A percentile compares a stretch with the other conserved stretches of the same genome.
These are phyloP conservation scores for Tulasnella sp. DNA, from an alignment of 768 basidiomycete genomes.

Conservation along the genomic window DNA sequence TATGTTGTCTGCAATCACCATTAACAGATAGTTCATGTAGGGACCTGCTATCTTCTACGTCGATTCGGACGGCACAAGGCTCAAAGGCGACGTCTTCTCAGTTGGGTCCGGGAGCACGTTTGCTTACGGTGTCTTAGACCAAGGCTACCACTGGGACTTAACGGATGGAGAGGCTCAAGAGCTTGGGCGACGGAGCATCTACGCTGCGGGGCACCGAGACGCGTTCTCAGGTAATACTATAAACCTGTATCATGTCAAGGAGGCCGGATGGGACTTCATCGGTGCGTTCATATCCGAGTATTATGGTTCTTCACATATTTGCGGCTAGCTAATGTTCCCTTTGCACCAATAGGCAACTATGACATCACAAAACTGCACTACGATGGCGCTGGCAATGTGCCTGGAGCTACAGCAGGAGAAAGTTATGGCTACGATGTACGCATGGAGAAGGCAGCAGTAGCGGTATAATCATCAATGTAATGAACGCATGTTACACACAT, in stretches of 20 bases:
- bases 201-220: conserved; percentile 93
- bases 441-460: conserved; percentile 1
- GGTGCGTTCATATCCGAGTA: conserved; percentile 39
- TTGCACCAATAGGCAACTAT: conserved; percentile 59
- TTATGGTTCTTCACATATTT: conserved; percentile 16
- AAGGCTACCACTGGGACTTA: conserved; percentile 88
- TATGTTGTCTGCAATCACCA: not conserved
- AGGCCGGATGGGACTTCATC: conserved; percentile 93
- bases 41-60: conserved; percentile 95
- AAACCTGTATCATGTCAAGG: conserved; percentile 92
- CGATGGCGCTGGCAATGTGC: conserved; percentile 64
- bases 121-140: conserved; percentile 97
- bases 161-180: conserved; percentile 90
- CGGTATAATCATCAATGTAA: not conserved
- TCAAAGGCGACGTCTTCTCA: conserved; percentile 96
- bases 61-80: conserved; percentile 89
- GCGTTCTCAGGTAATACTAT: conserved; percentile 93
- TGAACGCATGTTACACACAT: not conserved
- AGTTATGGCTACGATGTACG: conserved; percentile 78
- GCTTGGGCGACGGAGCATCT: conserved; percentile 84
- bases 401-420: conserved; percentile 42
- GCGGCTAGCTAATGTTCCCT: conserved; percentile 10
- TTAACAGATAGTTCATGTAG: conserved; percentile 27
- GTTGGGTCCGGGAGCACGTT: conserved; percentile 98
- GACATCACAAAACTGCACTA: conserved; percentile 86